Conservation (phyloP, 1,284 basidiomycete species). For the Vanrija pseudolonga region DNA sequence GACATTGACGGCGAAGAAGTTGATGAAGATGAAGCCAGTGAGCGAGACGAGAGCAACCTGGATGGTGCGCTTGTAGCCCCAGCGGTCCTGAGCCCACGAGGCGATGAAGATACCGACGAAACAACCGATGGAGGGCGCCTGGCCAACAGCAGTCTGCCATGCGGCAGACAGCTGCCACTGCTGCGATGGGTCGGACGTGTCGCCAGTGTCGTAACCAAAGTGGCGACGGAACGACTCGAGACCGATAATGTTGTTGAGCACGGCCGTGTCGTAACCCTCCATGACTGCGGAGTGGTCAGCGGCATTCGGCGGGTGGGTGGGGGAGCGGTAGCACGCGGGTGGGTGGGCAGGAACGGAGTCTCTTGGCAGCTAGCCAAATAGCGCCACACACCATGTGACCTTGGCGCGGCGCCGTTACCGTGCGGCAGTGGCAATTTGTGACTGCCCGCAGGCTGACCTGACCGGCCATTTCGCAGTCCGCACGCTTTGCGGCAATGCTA, state of each 20-base stretch:
- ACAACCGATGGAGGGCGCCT: conserved; percentile 16
- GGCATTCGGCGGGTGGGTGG: too few relatives aligned
- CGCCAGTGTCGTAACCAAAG: conserved; percentile 11
- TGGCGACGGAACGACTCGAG: conserved; percentile 10
- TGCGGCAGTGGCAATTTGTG: too few relatives aligned
- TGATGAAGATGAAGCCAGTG: conserved; percentile 25
- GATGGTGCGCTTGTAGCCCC: neutral
- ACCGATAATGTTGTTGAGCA: conserved; percentile 10
- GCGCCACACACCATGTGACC: neutral
- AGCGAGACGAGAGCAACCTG: conserved; percentile 24
- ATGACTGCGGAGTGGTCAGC: conserved; percentile 18
- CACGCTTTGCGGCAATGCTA: too few relatives aligned
- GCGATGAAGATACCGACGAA: conserved; percentile 27
- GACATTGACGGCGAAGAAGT: conserved; percentile 34
- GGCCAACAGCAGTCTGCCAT: conserved; percentile 21
- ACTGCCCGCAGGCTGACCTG: too few relatives aligned
- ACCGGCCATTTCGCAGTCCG: too few relatives aligned
- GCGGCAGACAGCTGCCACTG: conserved; percentile 17
- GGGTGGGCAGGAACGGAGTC: neutral
- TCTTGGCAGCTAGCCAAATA: too few relatives aligned
- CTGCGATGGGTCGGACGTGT: neutral
- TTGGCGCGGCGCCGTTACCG: neutral
- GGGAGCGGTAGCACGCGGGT: neutral
- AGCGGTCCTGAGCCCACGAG: conserved; percentile 20
- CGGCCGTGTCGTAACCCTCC: conserved; percentile 22